Conservation (phyloP, 768 basidiomycete genomes). For the Amanita pseudoporphyria region DNA sequence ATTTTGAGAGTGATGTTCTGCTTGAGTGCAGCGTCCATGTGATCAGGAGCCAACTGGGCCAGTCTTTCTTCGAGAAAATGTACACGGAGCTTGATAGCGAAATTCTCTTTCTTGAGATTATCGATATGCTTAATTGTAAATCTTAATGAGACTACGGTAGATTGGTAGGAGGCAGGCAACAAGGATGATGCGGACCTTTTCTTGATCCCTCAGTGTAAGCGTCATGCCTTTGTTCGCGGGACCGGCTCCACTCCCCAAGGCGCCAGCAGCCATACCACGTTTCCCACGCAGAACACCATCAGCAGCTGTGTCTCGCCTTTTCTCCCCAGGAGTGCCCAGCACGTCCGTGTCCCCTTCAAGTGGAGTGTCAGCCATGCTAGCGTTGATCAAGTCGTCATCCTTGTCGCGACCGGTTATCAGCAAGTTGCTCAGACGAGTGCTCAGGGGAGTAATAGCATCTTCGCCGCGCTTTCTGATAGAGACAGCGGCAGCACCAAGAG, state of each 20-base stretch:
- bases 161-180: neutral
- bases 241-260: constrained; percentile 33
- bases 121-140: constrained; percentile 69
- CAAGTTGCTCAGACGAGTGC: constrained; percentile 21
- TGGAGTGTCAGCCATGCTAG: constrained; percentile 27
- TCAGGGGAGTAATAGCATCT: constrained; percentile 28
- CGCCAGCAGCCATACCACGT: constrained; percentile 15
- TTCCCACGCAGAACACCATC: constrained; percentile 31
- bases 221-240: constrained; percentile 32
- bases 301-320: constrained; percentile 29
- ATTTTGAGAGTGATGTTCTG: constrained; percentile 93
- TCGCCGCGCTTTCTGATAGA: constrained; percentile 19
- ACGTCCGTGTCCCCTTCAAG: constrained; percentile 33
- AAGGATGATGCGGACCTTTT: constrained; percentile 55
- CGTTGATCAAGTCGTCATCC: neutral
- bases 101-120: constrained; percentile 93
- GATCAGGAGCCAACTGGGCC: constrained; percentile 81
- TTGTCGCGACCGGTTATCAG: neutral
- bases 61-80: constrained; percentile 94
- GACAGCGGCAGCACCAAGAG: constrained; percentile 20
- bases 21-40: constrained; percentile 84
- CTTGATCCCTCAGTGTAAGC: constrained; percentile 89
- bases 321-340: constrained; percentile 44
- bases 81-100: constrained; percentile 90
- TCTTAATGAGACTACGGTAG: constrained; percentile 2